Evolutionary conservation across 2,329 filamentous ascomycete genomes (phyloP).

Genomic region (Colletotrichum cuscutae): DNA sequence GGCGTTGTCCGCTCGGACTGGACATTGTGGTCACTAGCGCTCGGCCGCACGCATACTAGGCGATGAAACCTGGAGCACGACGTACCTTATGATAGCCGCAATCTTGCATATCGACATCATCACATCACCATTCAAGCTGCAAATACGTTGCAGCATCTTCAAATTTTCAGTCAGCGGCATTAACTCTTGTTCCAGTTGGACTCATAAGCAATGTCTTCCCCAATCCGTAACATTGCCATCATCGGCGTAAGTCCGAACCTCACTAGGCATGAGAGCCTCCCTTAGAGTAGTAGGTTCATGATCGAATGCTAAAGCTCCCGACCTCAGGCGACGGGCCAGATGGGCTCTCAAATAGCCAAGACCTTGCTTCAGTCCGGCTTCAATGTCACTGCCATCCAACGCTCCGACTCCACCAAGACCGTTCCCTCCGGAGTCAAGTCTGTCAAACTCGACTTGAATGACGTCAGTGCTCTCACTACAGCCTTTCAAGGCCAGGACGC

Average conservation of each 20-base stretch:
- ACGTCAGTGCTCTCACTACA: slow-evolving; percentile 55
- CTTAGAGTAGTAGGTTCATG: too few species aligned
- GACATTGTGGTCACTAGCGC: background rate
- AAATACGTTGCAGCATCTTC: background rate
- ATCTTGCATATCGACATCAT: background rate
- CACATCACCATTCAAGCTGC: background rate
- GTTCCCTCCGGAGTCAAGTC: slow-evolving; percentile 44
- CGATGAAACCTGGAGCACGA: background rate
- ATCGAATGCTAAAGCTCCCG: background rate
- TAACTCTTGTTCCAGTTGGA: too few species aligned
- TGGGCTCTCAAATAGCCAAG: slow-evolving; percentile 45
- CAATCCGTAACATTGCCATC: slow-evolving; percentile 7
- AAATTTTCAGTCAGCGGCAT: fast-evolving
- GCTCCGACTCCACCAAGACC: slow-evolving; percentile 51
- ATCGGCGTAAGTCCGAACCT: slow-evolving; percentile 3
- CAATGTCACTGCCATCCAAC: slow-evolving; percentile 48
- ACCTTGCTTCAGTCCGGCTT: slow-evolving; percentile 45
- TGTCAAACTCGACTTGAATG: slow-evolving; percentile 47
- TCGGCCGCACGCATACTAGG: background rate
- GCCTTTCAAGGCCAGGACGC: slow-evolving; percentile 68
- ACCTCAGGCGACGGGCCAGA: slow-evolving; percentile 42
- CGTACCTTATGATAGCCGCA: background rate
- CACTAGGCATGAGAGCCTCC: too few species aligned
- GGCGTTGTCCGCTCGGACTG: background rate
- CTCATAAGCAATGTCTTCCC: background rate